Evolutionary conservation across 2,329 filamentous ascomycete genomes (phyloP), one percentile per base, ranked within the genome.

Genomic region (Helminthosporium solani): DNA sequence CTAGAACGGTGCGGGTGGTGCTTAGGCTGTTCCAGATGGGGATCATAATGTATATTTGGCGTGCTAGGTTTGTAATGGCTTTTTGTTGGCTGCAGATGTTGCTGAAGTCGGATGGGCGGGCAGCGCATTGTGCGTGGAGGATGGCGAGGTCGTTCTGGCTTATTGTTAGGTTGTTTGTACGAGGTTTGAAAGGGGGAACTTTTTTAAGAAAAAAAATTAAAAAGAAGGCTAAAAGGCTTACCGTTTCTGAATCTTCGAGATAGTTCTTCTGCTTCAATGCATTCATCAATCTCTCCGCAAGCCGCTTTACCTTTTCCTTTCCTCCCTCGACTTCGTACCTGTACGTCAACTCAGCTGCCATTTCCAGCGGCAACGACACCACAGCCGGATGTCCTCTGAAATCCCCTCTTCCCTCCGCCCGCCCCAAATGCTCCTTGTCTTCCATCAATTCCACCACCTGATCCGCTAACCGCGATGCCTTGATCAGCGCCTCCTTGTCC

Each of bases 21-120:
- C 56, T 62, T n/a, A 77, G 63, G n/a, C 69, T 74, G 46, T 75
- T 73, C 66, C 67, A 74, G 18, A 75, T 55, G 11, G 70, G 65
- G 8, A 74, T 54, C 3, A 63, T 57, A 3, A 59, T 53, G 7
- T 68, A 37, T 25, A 73, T 20, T 12, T 33, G n/a, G 2, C 16
- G 15, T 6, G 20, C 16, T 14, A 33, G 28, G 7, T 11, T 18
- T 3, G 19, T 16, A n/a, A 33, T 23, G 15, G 18, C 39, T 15
- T 16, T 4, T 7, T 7, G 28, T 20, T 23, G 16, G 11, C n/a
- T 21, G 9, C 5, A 7, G 15, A 14, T n/a, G 25, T 38, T 53
- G 30, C 35, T 7, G 45, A 52, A 60, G 27, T 57, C 47, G 40
- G 52, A 12, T 28, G 54, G 25, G 15, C 49, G 48, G 19, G 27